Conservation (phyloP, 2,329 filamentous ascomycete genomes). For the Phaeosphaeria sp. region DNA sequence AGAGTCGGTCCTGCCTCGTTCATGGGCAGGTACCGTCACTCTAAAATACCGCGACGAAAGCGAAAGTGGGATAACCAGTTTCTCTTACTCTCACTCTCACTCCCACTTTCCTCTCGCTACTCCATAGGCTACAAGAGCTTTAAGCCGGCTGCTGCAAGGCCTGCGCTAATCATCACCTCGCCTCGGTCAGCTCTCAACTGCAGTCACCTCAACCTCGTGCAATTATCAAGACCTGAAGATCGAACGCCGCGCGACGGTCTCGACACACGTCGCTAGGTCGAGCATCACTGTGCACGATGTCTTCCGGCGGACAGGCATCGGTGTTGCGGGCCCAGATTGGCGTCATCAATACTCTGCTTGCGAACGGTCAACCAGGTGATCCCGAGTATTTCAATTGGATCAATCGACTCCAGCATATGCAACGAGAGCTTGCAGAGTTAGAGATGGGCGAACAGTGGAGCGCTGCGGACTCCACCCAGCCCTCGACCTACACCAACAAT, state of each 20-base stretch:
- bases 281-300: not conserved
- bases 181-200: not conserved
- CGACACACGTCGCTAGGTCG: not conserved
- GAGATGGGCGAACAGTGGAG: conserved; percentile 3
- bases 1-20: not conserved
- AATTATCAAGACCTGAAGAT: not conserved
- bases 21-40: not conserved
- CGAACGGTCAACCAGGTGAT: not conserved
- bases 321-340: not conserved
- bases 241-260: not conserved
- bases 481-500: not conserved
- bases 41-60: not conserved
- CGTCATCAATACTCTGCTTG: not conserved
- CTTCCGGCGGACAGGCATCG: not conserved
- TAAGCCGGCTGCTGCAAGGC: not conserved
- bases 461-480: not conserved
- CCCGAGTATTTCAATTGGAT: not conserved
- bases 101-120: too few relatives aligned
- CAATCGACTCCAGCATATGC: not conserved
- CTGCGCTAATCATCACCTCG: not conserved
- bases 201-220: not conserved
- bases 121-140: not conserved
- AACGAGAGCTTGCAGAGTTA: not conserved
- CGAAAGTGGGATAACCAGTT: not conserved
- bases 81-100: not conserved